A percentile compares a stretch with the other conserved stretches of the same genome.
Evolutionary conservation across 164 flowering plant genomes (phyloP).

Genomic region (Amborella trichopoda): DNA sequence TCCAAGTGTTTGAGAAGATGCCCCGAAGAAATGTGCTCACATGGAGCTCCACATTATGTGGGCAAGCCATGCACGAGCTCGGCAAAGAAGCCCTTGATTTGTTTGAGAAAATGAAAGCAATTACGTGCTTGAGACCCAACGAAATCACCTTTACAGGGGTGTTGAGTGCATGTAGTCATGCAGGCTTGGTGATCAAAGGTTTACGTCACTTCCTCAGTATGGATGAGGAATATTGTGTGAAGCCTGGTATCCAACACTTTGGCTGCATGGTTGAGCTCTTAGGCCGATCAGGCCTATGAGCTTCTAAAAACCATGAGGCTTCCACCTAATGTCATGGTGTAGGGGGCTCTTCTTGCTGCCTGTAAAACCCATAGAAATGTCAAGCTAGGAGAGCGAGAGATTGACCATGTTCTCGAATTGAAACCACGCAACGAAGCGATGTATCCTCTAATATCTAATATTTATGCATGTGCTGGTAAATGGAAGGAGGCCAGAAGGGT

Average conservation of each 20-base stretch:
- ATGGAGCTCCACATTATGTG: conserved; percentile 71
- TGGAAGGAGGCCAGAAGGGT: conserved; percentile 14
- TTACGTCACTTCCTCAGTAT: conserved; percentile 46
- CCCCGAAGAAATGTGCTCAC: conserved; percentile 30
- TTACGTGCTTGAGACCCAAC: conserved; percentile 39
- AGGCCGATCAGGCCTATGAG: conserved; percentile 15
- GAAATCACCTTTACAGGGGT: conserved; percentile 61
- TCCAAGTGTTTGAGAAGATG: conserved; percentile 27
- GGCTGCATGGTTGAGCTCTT: conserved; percentile 68
- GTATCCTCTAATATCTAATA: conserved; percentile 18
- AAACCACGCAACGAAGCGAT: conserved; percentile 15
- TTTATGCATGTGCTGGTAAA: conserved; percentile 18
- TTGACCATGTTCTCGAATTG: conserved; percentile 4
- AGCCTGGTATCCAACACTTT: conserved; percentile 59
- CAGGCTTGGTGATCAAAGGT: conserved; percentile 61
- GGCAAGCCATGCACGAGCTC: conserved; percentile 54
- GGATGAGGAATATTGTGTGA: conserved; percentile 34
- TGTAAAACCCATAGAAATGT: conserved; percentile 12
- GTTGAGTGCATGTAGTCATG: conserved; percentile 58
- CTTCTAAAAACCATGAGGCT: conserved; percentile 10
- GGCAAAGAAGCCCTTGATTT: conserved; percentile 47
- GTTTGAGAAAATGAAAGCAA: conserved; percentile 42
- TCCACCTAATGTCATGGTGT: conserved; percentile 10
- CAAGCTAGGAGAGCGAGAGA: conserved; percentile 15
- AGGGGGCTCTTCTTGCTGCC: conserved; percentile 24